Conservation (phyloP, 768 basidiomycete species). For the Pleurotus tuoliensis region DNA sequence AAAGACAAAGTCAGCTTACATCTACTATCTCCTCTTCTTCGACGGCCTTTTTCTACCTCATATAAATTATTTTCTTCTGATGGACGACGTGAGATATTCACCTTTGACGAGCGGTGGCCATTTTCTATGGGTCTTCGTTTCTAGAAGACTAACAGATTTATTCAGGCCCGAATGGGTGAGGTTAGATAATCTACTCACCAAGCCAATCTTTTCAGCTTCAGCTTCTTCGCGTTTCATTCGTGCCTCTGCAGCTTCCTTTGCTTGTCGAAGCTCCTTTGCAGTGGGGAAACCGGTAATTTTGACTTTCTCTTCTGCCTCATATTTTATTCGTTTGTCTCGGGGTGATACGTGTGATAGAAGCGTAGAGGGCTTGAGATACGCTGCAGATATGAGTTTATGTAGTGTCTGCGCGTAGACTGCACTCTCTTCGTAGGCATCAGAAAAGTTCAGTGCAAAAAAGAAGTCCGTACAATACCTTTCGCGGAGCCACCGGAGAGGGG, state of each 20-base stretch:
- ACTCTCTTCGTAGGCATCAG: slow-evolving; percentile 11
- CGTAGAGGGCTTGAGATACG: slow-evolving; percentile 81
- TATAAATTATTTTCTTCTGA: background rate
- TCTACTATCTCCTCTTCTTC: slow-evolving; percentile 59
- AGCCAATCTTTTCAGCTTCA: slow-evolving; percentile 66
- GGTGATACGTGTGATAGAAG: slow-evolving; percentile 75
- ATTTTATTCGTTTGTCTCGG: slow-evolving; percentile 74
- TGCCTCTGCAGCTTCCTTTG: slow-evolving; percentile 61
- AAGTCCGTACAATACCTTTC: slow-evolving; percentile 42
- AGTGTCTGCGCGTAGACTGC: slow-evolving; percentile 57
- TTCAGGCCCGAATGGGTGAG: slow-evolving; percentile 8
- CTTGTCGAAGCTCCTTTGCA: slow-evolving; percentile 71
- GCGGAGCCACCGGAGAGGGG: slow-evolving; percentile 47
- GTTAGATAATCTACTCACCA: slow-evolving; percentile 45
- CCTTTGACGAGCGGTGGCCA: slow-evolving; percentile 51
- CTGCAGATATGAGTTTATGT: slow-evolving; percentile 63
- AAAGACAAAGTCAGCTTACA: slow-evolving; percentile 37
- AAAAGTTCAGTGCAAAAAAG: background rate
- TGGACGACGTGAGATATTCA: slow-evolving; percentile 16
- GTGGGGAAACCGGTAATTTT: slow-evolving; percentile 77
- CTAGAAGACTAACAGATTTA: slow-evolving; percentile 34
- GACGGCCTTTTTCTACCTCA: slow-evolving; percentile 39
- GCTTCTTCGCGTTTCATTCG: slow-evolving; percentile 68
- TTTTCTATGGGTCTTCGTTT: slow-evolving; percentile 58
- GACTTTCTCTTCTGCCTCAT: slow-evolving; percentile 73